Percentiles rank a stretch among this genome's conserved stretches.
Evolutionary conservation across 83 land plant species (phyloP).

Genomic region (Larix sibirica): DNA sequence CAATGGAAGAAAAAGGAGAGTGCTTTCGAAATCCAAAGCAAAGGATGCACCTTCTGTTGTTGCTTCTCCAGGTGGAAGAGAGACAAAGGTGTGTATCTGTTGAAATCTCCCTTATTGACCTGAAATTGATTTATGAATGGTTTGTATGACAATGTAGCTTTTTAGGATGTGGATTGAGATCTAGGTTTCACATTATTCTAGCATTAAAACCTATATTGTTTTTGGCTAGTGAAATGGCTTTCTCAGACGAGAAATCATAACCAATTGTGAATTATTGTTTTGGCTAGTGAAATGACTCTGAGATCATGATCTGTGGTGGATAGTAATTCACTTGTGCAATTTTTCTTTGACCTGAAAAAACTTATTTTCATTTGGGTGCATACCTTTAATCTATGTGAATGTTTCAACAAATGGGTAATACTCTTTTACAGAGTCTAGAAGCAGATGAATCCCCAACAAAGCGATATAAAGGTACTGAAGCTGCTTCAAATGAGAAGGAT

Average conservation of each 20-base stretch:
- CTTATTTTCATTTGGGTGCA: not conserved
- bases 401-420: not conserved
- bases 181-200: not conserved
- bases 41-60: constrained; percentile 23
- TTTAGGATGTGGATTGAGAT: not conserved
- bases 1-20: constrained; percentile 59
- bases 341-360: not conserved
- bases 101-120: not conserved
- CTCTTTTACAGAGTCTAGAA: constrained; percentile 21
- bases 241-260: not conserved
- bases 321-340: not conserved
- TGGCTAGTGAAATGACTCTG: too few species aligned
- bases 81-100: constrained; percentile 32
- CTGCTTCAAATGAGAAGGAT: constrained; percentile 25
- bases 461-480: constrained; percentile 35
- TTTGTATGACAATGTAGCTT: not conserved
- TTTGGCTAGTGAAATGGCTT: not conserved
- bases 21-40: constrained; percentile 35
- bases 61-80: constrained; percentile 24
- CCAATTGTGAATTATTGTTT: too few species aligned
- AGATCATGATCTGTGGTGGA: not conserved
- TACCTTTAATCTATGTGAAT: not conserved
- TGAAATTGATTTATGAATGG: not conserved
- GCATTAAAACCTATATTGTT: not conserved
- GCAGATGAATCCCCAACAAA: constrained; percentile 40